Evolutionary conservation across 2,329 filamentous ascomycete genomes (phyloP), one percentile per base, ranked within the genome.

Genomic region (Aspergillus udagawae): DNA sequence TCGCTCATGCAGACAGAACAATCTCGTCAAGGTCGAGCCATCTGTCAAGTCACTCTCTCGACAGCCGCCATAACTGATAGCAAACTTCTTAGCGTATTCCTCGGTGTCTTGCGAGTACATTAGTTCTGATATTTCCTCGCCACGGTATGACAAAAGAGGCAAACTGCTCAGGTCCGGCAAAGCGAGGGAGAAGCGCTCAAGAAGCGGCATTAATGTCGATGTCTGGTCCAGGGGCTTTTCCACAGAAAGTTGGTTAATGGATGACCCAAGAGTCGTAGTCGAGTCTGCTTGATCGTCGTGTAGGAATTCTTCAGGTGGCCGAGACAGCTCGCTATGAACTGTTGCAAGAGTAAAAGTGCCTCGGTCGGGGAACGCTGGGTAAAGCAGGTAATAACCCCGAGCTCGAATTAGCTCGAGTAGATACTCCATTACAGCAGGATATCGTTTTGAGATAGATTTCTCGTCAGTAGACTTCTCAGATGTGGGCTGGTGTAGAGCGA

Each of bases 401-500:
- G 86, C 83, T 12, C 88, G 85, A 61, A 90, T 88, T 17, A 97
- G 81, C 67, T 91, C 87, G 41, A 94, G 79, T 56, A 90, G 79
- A 63, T 91, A 87, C 73, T 95, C 89, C 55, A 91, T 80, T 87
- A 91, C 94, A 0, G 89, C 82, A 0, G 91, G 90, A 52, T 87
- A 85, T 10, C 79, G 83, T 61, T 86, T 86, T 51, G 86, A 85
- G n/a, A 92, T 80, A 10, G 81, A 62, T 67, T 89, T 91, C 17
- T 65, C 60, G 23, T 63, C 58, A 23, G 61, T 47, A 25, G 51
- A 57, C 53, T 51, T 60, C 52, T 58, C 68, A 56, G 55, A 35
- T 23, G 51, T 49, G 25, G 49, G 63, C 60, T 71, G 71, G 28
- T 65, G 62, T 25, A 65, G 67, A 14, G 70, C 63, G 9, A 92